Conservation (phyloP, 2,329 filamentous ascomycete genomes). For the Fusarium aywerte region DNA sequence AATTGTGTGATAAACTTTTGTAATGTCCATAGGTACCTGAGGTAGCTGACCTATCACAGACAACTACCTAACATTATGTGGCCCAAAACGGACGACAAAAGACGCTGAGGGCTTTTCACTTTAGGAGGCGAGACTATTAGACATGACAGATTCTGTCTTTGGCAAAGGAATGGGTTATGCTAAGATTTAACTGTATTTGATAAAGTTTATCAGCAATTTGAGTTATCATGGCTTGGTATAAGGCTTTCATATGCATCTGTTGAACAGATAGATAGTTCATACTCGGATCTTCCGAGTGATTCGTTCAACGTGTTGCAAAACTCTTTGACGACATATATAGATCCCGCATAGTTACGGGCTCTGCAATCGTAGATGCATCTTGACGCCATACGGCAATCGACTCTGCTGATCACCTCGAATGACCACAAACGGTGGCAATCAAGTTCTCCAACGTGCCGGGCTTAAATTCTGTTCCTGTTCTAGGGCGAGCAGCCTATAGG, state of each 20-base stretch:
- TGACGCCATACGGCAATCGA: conserved; percentile 8
- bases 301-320: neutral
- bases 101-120: conserved; percentile 14
- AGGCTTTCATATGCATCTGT: neutral
- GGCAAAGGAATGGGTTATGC: neutral
- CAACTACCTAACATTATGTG: neutral
- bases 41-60: neutral
- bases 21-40: neutral
- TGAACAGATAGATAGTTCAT: neutral
- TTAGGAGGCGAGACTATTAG: conserved; percentile 13
- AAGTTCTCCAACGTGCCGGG: conserved; percentile 25
- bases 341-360: neutral
- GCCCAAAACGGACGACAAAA: conserved; percentile 11
- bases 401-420: neutral
- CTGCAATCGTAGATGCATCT: conserved; percentile 9
- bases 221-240: neutral
- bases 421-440: conserved; percentile 26
- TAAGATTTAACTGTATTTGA: neutral
- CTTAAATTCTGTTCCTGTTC: conserved; percentile 29
- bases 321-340: neutral
- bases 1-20: conserved; percentile 19
- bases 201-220: neutral
- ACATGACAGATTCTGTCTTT: neutral
- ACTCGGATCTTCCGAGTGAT: neutral
- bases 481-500: neutral